Percentiles rank a stretch among this genome's conserved stretches.
These are phyloP conservation scores for Roridomyces roridus DNA, from an alignment of 768 basidiomycete species.

Conservation along the genomic window DNA sequence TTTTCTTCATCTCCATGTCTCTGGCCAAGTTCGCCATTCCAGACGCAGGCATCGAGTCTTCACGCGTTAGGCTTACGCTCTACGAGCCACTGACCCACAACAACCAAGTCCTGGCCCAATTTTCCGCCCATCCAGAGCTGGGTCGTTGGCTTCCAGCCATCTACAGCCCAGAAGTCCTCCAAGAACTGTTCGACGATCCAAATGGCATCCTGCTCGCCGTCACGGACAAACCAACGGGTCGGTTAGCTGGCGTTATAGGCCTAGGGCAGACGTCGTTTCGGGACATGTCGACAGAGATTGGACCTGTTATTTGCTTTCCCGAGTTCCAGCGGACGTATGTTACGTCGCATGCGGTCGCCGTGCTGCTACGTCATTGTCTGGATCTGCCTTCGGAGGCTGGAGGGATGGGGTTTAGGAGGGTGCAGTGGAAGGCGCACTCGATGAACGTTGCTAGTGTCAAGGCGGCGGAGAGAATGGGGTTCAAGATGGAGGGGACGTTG, in stretches of 20 bases:
- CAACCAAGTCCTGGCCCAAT: slow-evolving; percentile 32
- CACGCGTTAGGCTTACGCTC: slow-evolving; percentile 43
- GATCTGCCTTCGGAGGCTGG: slow-evolving; percentile 31
- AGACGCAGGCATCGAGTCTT: slow-evolving; percentile 35
- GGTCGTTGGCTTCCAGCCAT: slow-evolving; percentile 40
- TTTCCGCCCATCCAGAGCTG: slow-evolving; percentile 29
- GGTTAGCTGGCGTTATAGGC: slow-evolving; percentile 49
- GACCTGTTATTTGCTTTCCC: slow-evolving; percentile 44
- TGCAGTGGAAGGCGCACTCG: slow-evolving; percentile 52
- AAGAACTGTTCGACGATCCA: slow-evolving; percentile 21
- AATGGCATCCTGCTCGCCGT: slow-evolving; percentile 36
- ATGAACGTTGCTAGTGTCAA: slow-evolving; percentile 43
- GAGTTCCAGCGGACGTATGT: slow-evolving; percentile 49
- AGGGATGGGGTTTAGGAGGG: slow-evolving; percentile 52
- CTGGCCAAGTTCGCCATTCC: slow-evolving; percentile 23
- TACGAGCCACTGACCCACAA: slow-evolving; percentile 46
- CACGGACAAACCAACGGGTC: slow-evolving; percentile 35
- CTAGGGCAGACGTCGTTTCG: slow-evolving; percentile 35
- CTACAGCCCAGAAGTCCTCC: slow-evolving; percentile 15
- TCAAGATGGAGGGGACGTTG: slow-evolving; percentile 46
- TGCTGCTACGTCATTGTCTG: slow-evolving; percentile 39
- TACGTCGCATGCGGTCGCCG: slow-evolving; percentile 41
- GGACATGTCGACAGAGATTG: slow-evolving; percentile 45
- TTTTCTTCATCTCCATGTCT: too few relatives aligned
- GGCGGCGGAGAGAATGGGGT: slow-evolving; percentile 52